Evolutionary conservation across 176 grass and related monocot species (phyloP), one percentile per base, ranked within the genome.

Genomic region (Urochloa ruziziensis): DNA sequence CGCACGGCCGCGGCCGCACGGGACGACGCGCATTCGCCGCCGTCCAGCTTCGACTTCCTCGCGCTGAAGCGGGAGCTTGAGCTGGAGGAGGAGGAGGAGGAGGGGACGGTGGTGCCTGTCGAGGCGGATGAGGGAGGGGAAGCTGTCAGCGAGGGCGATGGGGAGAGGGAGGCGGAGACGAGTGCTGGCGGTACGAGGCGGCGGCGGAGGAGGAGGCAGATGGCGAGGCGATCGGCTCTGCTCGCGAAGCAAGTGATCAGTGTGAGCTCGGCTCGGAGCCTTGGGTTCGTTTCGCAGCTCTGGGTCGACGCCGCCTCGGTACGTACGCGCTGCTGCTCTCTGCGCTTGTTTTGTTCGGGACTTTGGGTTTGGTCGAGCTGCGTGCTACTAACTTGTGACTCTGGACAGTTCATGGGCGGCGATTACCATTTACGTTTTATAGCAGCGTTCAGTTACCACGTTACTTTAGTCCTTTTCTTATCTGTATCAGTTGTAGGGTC

Each of bases 231-330:
- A 21, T 95, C 96, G 46, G 92, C 82, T 68, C 82, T 98, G 76
- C 82, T 98, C 23, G 93, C 96, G 61, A 98, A 98, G 76, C 93
- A 98, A 85, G 96, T 98, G 61, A 80, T 98, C 75, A 95, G 96
- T 74, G 80, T 98, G 71, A 69, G 73, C 67, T 95, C 91, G 32
- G 96, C 96, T 35, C 82, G 80, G 25, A 98, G 92, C 89, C 84
- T 98, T 23, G 96, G 96, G 10, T 98, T 95, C 63, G 91, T 98
- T 71, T 98, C 96, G 52, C 93, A 98, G 86, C 89, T 98, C 29
- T 98, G 96, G 96, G 85, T 98, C 70, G 87, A 98, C 79, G 65
- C 87, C 24, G 80, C 68, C 23, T 86, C 75, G 84, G 92, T 94
- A 87, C 46, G 87, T 53, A 15, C 15, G n/a, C 39, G 9, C 12